Base-by-base conservation (phyloP, 75 land plant species). In the Pinus albicaulis region DNA sequence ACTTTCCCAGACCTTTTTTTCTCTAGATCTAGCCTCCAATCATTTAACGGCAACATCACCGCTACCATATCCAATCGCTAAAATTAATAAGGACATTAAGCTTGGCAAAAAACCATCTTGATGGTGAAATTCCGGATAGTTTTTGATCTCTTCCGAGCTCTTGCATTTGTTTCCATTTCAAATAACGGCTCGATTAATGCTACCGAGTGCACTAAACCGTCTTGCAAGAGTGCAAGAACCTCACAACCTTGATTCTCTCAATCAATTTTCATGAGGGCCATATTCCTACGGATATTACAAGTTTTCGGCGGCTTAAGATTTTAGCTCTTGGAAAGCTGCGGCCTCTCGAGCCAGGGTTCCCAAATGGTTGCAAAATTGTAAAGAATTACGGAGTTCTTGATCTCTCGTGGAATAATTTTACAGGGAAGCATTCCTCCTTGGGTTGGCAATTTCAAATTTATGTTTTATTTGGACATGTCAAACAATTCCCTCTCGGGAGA, bases 191-290 rank as follows among this genome's bases (percentile, higher is more conserved):
- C 83, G 34, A 14, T 0, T 14, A 84, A 84, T 72, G 76, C 81
- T 22, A 78, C 86, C 0, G n/a, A 53, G 71, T 5, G 75, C 85
- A 26, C 79, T 87, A n/a, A 10, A 24, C n/a, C 31, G 77, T 76
- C 48, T 72, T 86, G 20, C 90, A 85, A 76, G 76, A 71, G 1
- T 80, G 82, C 66, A 70, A 4, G 12, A 82, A 81, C 34, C 72
- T 91, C 28, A 69, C 74, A 13, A 85, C 79, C 55, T 55, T 92
- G 31, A 76, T 73, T 61, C 44, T 85, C 34, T 59, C 88, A 0
- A 82, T 75, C 75, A 92, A 92, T 60, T 85, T 83, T 28, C 80
- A 76, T 66, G 83, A 78, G 44, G 98, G 44, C 93, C 87, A 4
- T 20, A 59, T 31, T 71, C 73, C 56, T 41, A 15, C 75, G 5